These are phyloP conservation scores for Glutinoglossum americanum DNA, from an alignment of 495 filamentous ascomycete species.

Conservation along the genomic window DNA sequence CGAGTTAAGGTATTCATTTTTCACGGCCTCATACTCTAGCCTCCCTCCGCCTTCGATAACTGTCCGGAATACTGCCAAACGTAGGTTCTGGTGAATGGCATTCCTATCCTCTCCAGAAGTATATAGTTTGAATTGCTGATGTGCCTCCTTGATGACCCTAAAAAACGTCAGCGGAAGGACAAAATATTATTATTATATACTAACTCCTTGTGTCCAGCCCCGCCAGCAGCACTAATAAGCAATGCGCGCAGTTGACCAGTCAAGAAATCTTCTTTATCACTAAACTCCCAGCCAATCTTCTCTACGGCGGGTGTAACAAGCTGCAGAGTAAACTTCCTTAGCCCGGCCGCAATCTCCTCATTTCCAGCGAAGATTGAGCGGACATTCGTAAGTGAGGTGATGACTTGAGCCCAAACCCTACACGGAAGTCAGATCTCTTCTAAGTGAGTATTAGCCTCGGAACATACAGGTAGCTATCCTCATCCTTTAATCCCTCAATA, in stretches of 20 bases:
- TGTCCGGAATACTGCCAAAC: slow-evolving; percentile 56
- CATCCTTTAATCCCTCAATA: slow-evolving; percentile 57
- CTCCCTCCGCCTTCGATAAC: slow-evolving; percentile 47
- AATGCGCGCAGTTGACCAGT: slow-evolving; percentile 59
- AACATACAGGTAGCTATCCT: slow-evolving; percentile 52
- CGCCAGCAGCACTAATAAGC: slow-evolving; percentile 51
- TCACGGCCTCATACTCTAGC: slow-evolving; percentile 47
- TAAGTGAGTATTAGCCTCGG: background rate
- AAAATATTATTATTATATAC: slow-evolving; percentile 6
- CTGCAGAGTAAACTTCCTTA: slow-evolving; percentile 53
- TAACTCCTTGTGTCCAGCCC: slow-evolving; percentile 49
- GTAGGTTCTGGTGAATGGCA: slow-evolving; percentile 61
- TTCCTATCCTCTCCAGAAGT: slow-evolving; percentile 36
- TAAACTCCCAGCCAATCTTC: slow-evolving; percentile 68
- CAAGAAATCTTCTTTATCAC: slow-evolving; percentile 56
- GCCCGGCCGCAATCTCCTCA: slow-evolving; percentile 32
- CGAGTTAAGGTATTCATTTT: slow-evolving; percentile 61
- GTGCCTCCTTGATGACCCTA: slow-evolving; percentile 47
- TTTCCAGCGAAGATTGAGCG: slow-evolving; percentile 42
- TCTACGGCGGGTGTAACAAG: slow-evolving; percentile 50
- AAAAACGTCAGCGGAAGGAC: background rate
- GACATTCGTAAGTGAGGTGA: slow-evolving; percentile 42
- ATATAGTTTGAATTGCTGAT: slow-evolving; percentile 55
- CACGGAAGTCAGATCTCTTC: background rate
- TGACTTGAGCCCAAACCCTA: slow-evolving; percentile 67